Conservation (phyloP, 805 yeast genomes). For the Kodamaea neixiangensis region DNA sequence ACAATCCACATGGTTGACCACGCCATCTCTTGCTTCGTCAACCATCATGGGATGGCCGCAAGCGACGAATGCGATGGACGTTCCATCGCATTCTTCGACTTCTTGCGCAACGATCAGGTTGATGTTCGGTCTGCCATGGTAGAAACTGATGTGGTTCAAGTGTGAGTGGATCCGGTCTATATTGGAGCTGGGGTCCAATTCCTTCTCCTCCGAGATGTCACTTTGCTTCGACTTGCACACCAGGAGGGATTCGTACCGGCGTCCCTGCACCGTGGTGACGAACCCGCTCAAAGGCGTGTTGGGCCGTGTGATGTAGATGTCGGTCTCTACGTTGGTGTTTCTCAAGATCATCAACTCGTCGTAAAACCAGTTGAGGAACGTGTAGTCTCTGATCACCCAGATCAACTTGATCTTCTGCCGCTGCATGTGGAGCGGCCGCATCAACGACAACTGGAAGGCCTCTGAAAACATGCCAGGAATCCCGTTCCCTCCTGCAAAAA, state of each 20-base stretch:
- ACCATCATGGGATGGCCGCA: constrained; percentile 67
- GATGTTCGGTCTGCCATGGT: constrained; percentile 48
- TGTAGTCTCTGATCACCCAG: constrained; percentile 28
- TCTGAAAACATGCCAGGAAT: constrained; percentile 57
- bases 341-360: constrained; percentile 23
- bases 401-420: constrained; percentile 21
- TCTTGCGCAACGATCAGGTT: constrained; percentile 37
- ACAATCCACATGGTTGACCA: constrained; percentile 42
- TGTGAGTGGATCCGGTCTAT: constrained; percentile 11
- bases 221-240: background rate
- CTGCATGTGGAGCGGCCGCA: constrained; percentile 8
- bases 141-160: constrained; percentile 20
- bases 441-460: constrained; percentile 17
- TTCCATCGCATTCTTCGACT: constrained; percentile 25
- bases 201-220: background rate
- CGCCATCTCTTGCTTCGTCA: constrained; percentile 53
- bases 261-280: background rate
- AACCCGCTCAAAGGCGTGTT: background rate
- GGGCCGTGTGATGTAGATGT: constrained; percentile 41
- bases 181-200: background rate
- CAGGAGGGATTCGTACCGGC: background rate
- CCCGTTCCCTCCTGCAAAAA: constrained; percentile 66
- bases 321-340: constrained; percentile 27
- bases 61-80: constrained; percentile 44
- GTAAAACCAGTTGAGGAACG: constrained; percentile 26